phyloP scores from a whole-genome alignment of 805 yeast genomes.

The Ogataea methanolica region DNA sequence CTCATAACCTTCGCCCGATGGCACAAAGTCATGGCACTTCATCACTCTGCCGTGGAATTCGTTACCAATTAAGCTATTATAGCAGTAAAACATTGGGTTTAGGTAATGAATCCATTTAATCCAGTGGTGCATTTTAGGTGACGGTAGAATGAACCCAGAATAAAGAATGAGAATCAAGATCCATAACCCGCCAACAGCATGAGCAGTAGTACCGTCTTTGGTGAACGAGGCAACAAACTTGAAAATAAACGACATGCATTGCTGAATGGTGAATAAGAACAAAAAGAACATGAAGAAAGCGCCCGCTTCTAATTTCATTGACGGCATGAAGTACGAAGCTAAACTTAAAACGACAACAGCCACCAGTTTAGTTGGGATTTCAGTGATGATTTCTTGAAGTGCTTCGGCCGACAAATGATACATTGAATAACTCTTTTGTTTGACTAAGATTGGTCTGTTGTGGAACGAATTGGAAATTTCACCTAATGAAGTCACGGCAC shows the following conservation, averaged over 20 bases:
- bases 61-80: conserved; percentile 49
- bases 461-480: conserved; percentile 59
- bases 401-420: conserved; percentile 64
- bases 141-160: conserved; percentile 45
- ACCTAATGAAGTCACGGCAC: conserved; percentile 59
- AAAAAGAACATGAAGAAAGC: conserved; percentile 47
- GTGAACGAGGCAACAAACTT: conserved; percentile 50
- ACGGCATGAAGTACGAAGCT: conserved; percentile 48
- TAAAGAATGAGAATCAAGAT: conserved; percentile 55
- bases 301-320: conserved; percentile 48
- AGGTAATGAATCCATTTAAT: conserved; percentile 50
- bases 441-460: conserved; percentile 57
- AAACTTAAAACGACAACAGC: conserved; percentile 46
- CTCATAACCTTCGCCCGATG: conserved; percentile 52
- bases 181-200: conserved; percentile 49
- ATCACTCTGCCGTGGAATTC: conserved; percentile 54
- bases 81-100: conserved; percentile 43
- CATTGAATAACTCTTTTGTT: conserved; percentile 60
- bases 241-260: conserved; percentile 50
- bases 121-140: conserved; percentile 51
- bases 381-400: conserved; percentile 54
- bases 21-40: conserved; percentile 46
- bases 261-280: conserved; percentile 38
- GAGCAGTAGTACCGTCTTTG: conserved; percentile 51
- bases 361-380: conserved; percentile 52